These are phyloP conservation scores for Fomitopsis serialis DNA, from an alignment of 768 basidiomycete genomes.

Conservation along the genomic window DNA sequence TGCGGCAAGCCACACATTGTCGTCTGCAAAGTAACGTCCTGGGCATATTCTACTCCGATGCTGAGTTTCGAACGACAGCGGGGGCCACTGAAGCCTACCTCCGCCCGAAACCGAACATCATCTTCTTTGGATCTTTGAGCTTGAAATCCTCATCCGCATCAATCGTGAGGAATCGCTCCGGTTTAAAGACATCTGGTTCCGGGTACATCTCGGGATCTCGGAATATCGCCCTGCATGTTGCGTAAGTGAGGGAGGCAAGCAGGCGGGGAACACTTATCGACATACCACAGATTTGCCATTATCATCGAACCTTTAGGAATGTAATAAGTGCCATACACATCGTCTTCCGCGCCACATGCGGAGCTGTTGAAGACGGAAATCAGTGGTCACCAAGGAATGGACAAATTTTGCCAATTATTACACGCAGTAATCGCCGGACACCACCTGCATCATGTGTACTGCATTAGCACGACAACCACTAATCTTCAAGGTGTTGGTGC, in stretches of 20 bases:
- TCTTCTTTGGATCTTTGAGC: neutral
- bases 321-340: neutral
- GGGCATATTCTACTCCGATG: slow-evolving; percentile 42
- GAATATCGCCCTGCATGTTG: slow-evolving; percentile 6
- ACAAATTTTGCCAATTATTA: neutral
- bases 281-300: slow-evolving; percentile 12
- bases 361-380: neutral
- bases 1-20: slow-evolving; percentile 39
- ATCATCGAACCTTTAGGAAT: slow-evolving; percentile 23
- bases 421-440: slow-evolving; percentile 12
- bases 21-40: slow-evolving; percentile 46
- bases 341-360: neutral
- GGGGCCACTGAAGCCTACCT: neutral
- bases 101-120: slow-evolving; percentile 15
- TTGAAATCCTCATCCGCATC: neutral
- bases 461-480: slow-evolving; percentile 6
- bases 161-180: slow-evolving; percentile 8
- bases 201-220: slow-evolving; percentile 23
- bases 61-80: neutral
- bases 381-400: too few relatives aligned
- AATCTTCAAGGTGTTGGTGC: slow-evolving; percentile 12
- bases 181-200: slow-evolving; percentile 23
- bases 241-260: neutral
- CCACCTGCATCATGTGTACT: slow-evolving; percentile 7
- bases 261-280: neutral